phyloP scores from a whole-genome alignment of 2,329 filamentous ascomycete species.

The Calonectria naviculata region DNA sequence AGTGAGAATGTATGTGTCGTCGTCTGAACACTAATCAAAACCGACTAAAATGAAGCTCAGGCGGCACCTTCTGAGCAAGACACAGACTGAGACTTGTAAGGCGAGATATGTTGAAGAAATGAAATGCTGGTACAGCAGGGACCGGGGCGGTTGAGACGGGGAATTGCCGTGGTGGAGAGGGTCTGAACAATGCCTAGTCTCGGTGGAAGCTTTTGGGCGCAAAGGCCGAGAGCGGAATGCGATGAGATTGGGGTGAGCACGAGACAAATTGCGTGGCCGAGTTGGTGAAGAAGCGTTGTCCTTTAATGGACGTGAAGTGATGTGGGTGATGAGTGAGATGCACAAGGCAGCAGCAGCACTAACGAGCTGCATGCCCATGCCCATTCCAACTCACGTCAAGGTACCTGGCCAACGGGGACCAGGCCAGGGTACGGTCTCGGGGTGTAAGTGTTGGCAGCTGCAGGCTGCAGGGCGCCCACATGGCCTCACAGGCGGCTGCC shows the following conservation, averaged over 20 bases:
- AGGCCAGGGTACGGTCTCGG: constrained; percentile 1
- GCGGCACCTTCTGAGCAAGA: constrained; percentile 19
- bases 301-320: constrained; percentile 27
- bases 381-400: neutral
- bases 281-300: constrained; percentile 21
- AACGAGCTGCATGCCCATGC: neutral
- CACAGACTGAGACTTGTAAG: constrained; percentile 32
- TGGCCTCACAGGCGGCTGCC: constrained; percentile 26
- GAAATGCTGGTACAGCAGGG: constrained; percentile 32
- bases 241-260: neutral
- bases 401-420: neutral
- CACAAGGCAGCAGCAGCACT: constrained; percentile 9
- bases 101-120: constrained; percentile 31
- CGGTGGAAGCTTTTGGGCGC: neutral
- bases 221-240: neutral
- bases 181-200: constrained; percentile 10
- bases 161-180: constrained; percentile 2
- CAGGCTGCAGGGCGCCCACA: constrained; percentile 31
- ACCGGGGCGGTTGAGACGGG: neutral
- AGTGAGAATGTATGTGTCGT: constrained; percentile 29
- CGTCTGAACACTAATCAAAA: constrained; percentile 17
- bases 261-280: constrained; percentile 14
- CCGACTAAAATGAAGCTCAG: neutral
- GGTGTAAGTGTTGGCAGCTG: constrained; percentile 28
- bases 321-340: neutral